Evolutionary conservation across 306 rosid species (phyloP), one percentile per base, ranked within the genome.

Genomic region (Citrullus mucosospermus): DNA sequence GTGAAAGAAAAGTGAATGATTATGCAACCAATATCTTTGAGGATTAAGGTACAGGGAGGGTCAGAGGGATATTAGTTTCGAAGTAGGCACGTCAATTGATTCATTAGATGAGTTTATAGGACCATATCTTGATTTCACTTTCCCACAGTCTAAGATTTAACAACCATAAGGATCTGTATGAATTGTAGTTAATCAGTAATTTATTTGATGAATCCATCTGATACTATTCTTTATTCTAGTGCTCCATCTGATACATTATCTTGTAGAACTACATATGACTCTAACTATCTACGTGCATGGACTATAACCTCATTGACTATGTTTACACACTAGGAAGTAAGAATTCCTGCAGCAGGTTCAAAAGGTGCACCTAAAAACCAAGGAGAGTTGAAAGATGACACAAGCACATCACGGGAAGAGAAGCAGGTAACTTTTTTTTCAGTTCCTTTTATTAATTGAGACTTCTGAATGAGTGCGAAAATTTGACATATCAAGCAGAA

Each of bases 271-370:
- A 39, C 28, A 18, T 41, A 41, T 39, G 4, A 38, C 53, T 39
- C 28, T 1, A 67, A 4, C 18, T 67, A 67, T 39, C 32, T 9
- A 10, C 53, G 39, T 67, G 41, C 51, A n/a, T 22, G 38, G 56
- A 2, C 74, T 67, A 6, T 71, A 4, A 48, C 7, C 43, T 71
- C 22, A 48, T 51, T 11, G 80, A 84, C 65, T 56, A 62, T 32
- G 44, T 68, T 54, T 76, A 34, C 36, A 76, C 80, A 13, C 80
- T 85, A 93, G 96, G 97, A 95, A 92, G 98, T 95, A 79, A 88
- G 98, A 81, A 88, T 95, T 90, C 97, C 98, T 62, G 97, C 98
- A 69, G 93, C 98, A 48, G 89, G 97, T 56, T 79, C 93, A 74
- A 95, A 91, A 80, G 91, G 93, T 43, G 87, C 90, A 16, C 82